Percentiles rank a stretch among this genome's conserved stretches.
phyloP scores from a whole-genome alignment of 306 rosid species.

The Inga laurina region DNA sequence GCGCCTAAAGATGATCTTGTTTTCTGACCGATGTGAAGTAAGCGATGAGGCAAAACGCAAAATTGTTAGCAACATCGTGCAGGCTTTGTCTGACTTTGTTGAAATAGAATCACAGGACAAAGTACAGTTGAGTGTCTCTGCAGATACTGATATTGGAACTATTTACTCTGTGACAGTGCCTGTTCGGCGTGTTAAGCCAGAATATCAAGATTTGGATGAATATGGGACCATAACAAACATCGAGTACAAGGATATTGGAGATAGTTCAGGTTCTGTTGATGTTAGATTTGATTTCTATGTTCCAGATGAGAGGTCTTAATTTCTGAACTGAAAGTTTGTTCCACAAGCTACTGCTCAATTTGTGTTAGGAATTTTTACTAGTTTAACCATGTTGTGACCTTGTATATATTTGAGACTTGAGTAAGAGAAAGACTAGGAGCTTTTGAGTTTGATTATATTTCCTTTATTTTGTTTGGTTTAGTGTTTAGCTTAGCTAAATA shows the following conservation, averaged over 20 bases:
- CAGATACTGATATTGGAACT: slow-evolving; percentile 90
- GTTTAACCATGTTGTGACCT: slow-evolving; percentile 9
- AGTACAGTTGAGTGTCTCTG: slow-evolving; percentile 85
- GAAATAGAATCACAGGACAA: slow-evolving; percentile 95
- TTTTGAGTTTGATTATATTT: slow-evolving; percentile 28
- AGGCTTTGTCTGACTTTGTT: slow-evolving; percentile 86
- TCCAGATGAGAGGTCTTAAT: slow-evolving; percentile 44
- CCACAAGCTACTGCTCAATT: background rate
- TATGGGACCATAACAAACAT: slow-evolving; percentile 76
- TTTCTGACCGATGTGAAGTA: slow-evolving; percentile 92
- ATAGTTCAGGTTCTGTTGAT: slow-evolving; percentile 69
- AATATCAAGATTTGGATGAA: slow-evolving; percentile 81
- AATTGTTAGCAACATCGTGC: slow-evolving; percentile 83
- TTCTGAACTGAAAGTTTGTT: slow-evolving; percentile 5
- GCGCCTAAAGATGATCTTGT: slow-evolving; percentile 93
- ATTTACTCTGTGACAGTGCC: slow-evolving; percentile 94
- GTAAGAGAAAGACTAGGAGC: slow-evolving; percentile 28
- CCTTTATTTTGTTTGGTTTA: slow-evolving; percentile 33
- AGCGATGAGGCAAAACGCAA: slow-evolving; percentile 88
- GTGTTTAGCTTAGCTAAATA: slow-evolving; percentile 9
- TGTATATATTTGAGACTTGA: slow-evolving; percentile 36
- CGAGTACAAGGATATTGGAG: slow-evolving; percentile 86
- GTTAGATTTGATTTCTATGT: slow-evolving; percentile 56
- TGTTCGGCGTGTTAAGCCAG: slow-evolving; percentile 86
- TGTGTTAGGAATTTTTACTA: slow-evolving; percentile 10